Evolutionary conservation across 768 basidiomycete genomes (phyloP), one percentile per base, ranked within the genome.

Genomic region (Hypholoma fasciculare): DNA sequence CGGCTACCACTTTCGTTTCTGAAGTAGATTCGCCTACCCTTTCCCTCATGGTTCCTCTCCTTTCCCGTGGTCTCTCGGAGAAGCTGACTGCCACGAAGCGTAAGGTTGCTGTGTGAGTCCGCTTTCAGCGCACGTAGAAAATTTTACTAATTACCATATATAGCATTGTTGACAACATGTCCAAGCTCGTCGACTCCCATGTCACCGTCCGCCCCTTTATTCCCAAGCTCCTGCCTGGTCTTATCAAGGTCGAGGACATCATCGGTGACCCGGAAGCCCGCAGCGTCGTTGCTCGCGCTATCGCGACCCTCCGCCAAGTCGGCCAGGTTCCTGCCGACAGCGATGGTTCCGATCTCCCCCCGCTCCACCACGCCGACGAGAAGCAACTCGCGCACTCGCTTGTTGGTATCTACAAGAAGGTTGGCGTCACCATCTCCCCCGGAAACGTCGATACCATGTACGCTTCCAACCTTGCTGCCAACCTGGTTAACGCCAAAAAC

Each of bases 231-330:
- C 87, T 98, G 66, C 96, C 96, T 23, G 94, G 92, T 65, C 83
- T 98, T 56, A 85, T 98, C 82, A 98, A 98, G 87, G 89, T 96
- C 63, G 92, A 96, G 82, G 83, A 84, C 60, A 85, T 90, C 69
- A 94, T 98, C 59, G 96, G 93, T 78, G 97, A 99, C 76, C 97
- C 97, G 55, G 97, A 99, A 75, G 97, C 97, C 47, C 97, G 97
- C 76, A 82, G 87, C 58, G 90, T 98, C 64, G 87, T 96, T 66
- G 86, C 83, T 74, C 89, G 87, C 71, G 96, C 97, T 58, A 97
- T 99, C 72, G 85, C 84, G 42, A 99, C 97, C 65, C 91, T 99
- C 69, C 95, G 96, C 69, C 88, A 95, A 74, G 90, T 97, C 63
- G 96, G 93, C 65, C 85, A 98, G 72, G 87, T 98, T 63, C 93